Percentiles rank a stretch among this genome's conserved stretches.
phyloP scores from a whole-genome alignment of 495 filamentous ascomycete species.

The Pyrenula aspistea region DNA sequence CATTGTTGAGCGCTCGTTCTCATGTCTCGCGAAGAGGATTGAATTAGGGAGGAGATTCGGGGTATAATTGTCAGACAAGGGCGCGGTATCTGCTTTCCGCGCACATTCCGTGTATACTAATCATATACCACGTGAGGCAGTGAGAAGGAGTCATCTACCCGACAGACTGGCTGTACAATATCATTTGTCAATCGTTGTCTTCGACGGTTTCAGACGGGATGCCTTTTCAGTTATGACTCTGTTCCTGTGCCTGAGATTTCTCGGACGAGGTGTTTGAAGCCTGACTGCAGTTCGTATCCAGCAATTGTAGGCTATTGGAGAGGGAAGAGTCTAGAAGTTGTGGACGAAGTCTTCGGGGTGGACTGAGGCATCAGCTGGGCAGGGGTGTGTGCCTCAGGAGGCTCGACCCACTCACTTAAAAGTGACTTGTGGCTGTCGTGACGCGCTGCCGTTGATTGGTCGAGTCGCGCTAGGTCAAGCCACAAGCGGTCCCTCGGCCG shows the following conservation, averaged over 20 bases:
- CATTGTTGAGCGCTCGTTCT: not conserved
- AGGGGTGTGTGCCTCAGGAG: not conserved
- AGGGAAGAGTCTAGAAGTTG: not conserved
- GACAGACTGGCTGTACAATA: not conserved
- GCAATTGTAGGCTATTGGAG: too few relatives aligned
- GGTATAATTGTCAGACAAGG: not conserved
- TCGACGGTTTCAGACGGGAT: too few relatives aligned
- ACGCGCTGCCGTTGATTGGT: not conserved
- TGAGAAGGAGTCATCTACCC: not conserved
- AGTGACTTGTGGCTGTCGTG: not conserved
- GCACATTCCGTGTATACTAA: not conserved
- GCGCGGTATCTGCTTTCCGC: not conserved
- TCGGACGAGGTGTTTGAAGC: too few relatives aligned
- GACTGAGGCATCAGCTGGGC: not conserved
- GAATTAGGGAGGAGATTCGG: not conserved
- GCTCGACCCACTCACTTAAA: too few relatives aligned
- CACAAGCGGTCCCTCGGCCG: not conserved
- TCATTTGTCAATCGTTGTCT: not conserved
- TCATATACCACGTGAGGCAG: not conserved
- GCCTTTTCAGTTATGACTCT: not conserved
- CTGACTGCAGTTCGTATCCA: too few relatives aligned
- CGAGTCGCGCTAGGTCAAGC: not conserved
- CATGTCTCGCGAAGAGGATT: not conserved
- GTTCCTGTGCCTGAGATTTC: too few relatives aligned
- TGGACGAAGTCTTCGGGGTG: too few relatives aligned